phyloP scores from a whole-genome alignment of 805 yeast species.

The Clavispora santaluciae region DNA sequence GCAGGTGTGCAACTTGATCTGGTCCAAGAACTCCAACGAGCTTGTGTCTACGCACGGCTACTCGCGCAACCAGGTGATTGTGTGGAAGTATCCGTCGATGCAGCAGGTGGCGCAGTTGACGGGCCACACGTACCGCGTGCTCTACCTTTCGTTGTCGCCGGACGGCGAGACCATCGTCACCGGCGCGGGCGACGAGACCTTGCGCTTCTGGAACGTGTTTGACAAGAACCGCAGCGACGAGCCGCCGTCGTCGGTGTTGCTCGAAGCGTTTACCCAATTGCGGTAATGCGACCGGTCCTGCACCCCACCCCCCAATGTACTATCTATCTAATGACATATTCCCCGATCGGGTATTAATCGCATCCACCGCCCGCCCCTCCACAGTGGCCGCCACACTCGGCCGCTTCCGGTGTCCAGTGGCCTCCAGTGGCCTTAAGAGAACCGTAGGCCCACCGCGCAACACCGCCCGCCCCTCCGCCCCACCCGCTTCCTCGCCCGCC shows the following conservation, averaged over 20 bases:
- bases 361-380: too few relatives aligned
- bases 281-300: conserved; percentile 47
- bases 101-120: conserved; percentile 89
- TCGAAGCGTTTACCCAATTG: conserved; percentile 72
- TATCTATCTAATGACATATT: not conserved
- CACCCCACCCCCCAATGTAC: too few relatives aligned
- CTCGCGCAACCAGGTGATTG: conserved; percentile 80
- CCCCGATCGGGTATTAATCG: not conserved
- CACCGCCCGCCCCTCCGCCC: too few relatives aligned
- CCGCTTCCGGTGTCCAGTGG: too few relatives aligned
- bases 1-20: conserved; percentile 88
- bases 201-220: conserved; percentile 93
- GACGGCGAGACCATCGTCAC: conserved; percentile 97
- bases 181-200: conserved; percentile 97
- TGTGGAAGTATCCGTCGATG: conserved; percentile 93
- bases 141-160: conserved; percentile 85
- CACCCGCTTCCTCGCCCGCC: too few relatives aligned
- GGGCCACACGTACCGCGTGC: conserved; percentile 90
- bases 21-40: conserved; percentile 92
- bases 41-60: conserved; percentile 94
- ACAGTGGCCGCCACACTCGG: too few relatives aligned
- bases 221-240: conserved; percentile 63
- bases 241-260: conserved; percentile 57
- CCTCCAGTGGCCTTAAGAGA: too few relatives aligned
- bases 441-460: too few relatives aligned